Evolutionary conservation across 768 basidiomycete species (phyloP), one percentile per base, ranked within the genome.

Genomic region (Phylloporus sp.): DNA sequence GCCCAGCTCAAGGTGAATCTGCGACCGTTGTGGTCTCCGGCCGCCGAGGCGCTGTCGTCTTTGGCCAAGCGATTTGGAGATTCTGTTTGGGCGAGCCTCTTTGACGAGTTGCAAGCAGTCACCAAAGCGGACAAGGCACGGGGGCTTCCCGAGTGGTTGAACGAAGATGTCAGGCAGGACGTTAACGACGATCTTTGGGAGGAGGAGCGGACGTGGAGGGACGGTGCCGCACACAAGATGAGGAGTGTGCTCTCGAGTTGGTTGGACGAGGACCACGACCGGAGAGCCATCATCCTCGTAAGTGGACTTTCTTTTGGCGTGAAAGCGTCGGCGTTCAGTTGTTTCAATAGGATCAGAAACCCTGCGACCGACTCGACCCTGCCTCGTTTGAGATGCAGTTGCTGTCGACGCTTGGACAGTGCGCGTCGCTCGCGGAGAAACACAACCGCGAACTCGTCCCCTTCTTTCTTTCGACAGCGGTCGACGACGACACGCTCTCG

Each of bases 1-100:
- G 90, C 87, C 6, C 94, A 96, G 62, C 73, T 97, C 42, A 97
- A 98, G 69, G 86, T 97, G 50, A 95, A 93, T 62, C 69, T 98
- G 36, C 79, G 90, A 23, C 96, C 96, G 0, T 61, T 96, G 14
- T 99, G 94, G 87, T 78, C 81, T 4, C 86, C 93, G 15, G 81
- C 92, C 5, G 76, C 82, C 11, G 76, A 77, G 10, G 84, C 87
- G 1, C 65, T 96, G 6, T 73, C 78, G 0, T 60, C 65, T 3
- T 50, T 80, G 13, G 72, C 78, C 0, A 63, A 65, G 24, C 69
- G 77, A n/a, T 84, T 82, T 49, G 82, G 79, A 0, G 82, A 90
- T 52, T 52, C 77, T 2, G 78, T 89, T 2, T 96, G 94, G 94
- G 52, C 58, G 7, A 58, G 84, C 14, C 49, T 92, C 13, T 90